phyloP scores from a whole-genome alignment of 2,329 filamentous ascomycete species.

The Leptodontidium sp. region DNA sequence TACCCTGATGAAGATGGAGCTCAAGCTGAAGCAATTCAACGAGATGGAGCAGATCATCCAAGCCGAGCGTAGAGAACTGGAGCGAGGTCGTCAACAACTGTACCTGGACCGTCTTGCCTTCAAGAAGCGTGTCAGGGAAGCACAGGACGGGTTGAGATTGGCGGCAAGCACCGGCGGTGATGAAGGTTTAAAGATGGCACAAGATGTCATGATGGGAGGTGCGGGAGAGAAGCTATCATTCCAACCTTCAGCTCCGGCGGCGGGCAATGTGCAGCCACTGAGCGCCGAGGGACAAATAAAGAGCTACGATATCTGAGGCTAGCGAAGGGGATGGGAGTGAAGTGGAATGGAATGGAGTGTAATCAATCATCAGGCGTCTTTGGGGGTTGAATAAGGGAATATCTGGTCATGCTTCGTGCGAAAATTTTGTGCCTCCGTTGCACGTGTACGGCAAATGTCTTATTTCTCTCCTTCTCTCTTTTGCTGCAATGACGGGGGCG shows the following conservation, averaged over 20 bases:
- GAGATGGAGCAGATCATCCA: slow-evolving; percentile 94
- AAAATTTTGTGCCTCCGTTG: slow-evolving; percentile 33
- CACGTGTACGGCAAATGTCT: slow-evolving; percentile 21
- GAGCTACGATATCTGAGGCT: slow-evolving; percentile 46
- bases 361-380: slow-evolving; percentile 39
- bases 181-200: slow-evolving; percentile 47
- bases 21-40: slow-evolving; percentile 95
- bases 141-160: slow-evolving; percentile 76
- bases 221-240: slow-evolving; percentile 62
- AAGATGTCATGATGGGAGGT: slow-evolving; percentile 44
- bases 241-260: slow-evolving; percentile 52
- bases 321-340: neutral
- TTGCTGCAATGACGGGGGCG: slow-evolving; percentile 23
- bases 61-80: slow-evolving; percentile 90
- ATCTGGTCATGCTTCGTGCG: slow-evolving; percentile 27
- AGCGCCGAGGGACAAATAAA: slow-evolving; percentile 64
- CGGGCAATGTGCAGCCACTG: slow-evolving; percentile 60
- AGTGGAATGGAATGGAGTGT: slow-evolving; percentile 30
- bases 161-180: slow-evolving; percentile 50
- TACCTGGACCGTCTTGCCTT: slow-evolving; percentile 93
- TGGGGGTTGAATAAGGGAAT: slow-evolving; percentile 42
- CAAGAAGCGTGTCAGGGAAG: slow-evolving; percentile 84
- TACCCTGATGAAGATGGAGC: slow-evolving; percentile 92
- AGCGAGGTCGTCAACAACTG: slow-evolving; percentile 89
- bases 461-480: slow-evolving; percentile 20